A percentile compares a stretch with the other conserved stretches of the same genome.
phyloP scores from a whole-genome alignment of 805 yeast species.

The Kuraishia capsulata region DNA sequence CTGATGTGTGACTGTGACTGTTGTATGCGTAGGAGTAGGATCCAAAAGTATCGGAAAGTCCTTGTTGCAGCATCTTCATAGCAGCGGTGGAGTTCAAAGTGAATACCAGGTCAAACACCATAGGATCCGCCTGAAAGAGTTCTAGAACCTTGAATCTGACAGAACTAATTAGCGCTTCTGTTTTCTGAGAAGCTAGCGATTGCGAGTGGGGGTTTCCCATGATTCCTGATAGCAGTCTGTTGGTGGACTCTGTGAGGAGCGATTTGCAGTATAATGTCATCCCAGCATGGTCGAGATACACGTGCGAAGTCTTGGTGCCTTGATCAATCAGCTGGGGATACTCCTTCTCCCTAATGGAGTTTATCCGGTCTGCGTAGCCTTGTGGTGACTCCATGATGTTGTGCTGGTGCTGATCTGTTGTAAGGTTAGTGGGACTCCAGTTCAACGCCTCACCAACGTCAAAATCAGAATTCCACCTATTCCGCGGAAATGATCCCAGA shows the following conservation, averaged over 20 bases:
- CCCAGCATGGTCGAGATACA: conserved; percentile 36
- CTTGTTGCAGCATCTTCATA: conserved; percentile 22
- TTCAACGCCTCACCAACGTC: too few species aligned
- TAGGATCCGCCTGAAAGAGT: conserved; percentile 24
- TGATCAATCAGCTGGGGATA: conserved; percentile 15
- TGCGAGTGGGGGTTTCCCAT: conserved; percentile 34
- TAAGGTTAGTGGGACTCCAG: too few species aligned
- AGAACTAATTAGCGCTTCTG: conserved; percentile 16
- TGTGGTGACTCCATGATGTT: too few species aligned
- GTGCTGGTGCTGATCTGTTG: too few species aligned
- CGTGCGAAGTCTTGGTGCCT: too few species aligned
- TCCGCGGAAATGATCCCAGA: too few species aligned
- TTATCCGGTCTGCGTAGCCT: too few species aligned
- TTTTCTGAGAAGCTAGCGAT: conserved; percentile 20
- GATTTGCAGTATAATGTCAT: conserved; percentile 24
- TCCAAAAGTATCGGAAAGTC: conserved; percentile 14
- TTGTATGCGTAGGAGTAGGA: conserved; percentile 17
- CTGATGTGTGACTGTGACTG: conserved; percentile 30
- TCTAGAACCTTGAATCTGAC: conserved; percentile 20
- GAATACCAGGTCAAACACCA: conserved; percentile 28
- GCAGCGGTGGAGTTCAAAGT: conserved; percentile 31
- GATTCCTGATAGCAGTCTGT: conserved; percentile 12
- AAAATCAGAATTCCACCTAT: too few species aligned
- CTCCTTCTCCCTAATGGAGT: conserved; percentile 11
- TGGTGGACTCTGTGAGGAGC: conserved; percentile 15